Percentiles rank a stretch among this genome's conserved stretches.
Conservation (phyloP, 306 rosid species). For the Vachellia pachyceras region DNA sequence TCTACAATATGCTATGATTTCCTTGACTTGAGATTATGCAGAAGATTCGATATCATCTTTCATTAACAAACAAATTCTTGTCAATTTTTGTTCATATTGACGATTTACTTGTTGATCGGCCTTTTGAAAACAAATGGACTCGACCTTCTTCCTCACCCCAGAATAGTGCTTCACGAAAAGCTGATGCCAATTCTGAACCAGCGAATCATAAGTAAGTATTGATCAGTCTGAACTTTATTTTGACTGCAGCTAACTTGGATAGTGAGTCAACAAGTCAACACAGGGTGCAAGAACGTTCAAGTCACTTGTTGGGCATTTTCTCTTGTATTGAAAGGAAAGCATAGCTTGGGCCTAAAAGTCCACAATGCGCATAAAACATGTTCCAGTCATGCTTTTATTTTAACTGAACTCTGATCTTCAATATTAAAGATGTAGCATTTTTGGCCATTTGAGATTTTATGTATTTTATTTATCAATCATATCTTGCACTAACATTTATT, state of each 20-base stretch:
- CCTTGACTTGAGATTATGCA: constrained; percentile 2
- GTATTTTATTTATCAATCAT: background rate
- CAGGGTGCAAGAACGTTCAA: background rate
- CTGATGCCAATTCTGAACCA: constrained; percentile 58
- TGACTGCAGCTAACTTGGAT: constrained; percentile 20
- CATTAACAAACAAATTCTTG: background rate
- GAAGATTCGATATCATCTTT: constrained; percentile 2
- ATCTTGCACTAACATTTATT: background rate
- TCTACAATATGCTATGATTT: constrained; percentile 15
- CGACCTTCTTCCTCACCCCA: constrained; percentile 56
- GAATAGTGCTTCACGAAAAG: constrained; percentile 41
- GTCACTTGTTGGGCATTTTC: background rate
- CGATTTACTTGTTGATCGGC: constrained; percentile 55
- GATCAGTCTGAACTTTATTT: constrained; percentile 17
- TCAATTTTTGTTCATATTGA: constrained; percentile 28
- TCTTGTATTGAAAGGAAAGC: constrained; percentile 8
- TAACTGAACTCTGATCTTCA: background rate
- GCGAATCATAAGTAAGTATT: constrained; percentile 67
- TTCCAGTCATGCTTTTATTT: background rate
- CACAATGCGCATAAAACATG: background rate
- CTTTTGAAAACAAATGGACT: constrained; percentile 84
- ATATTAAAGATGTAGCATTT: background rate
- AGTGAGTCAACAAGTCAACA: background rate
- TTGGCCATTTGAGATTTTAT: constrained; percentile 10
- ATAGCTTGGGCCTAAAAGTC: constrained; percentile 15